Base-by-base conservation (phyloP, 139 green algal genomes). In the Desmodesmus armatus region DNA sequence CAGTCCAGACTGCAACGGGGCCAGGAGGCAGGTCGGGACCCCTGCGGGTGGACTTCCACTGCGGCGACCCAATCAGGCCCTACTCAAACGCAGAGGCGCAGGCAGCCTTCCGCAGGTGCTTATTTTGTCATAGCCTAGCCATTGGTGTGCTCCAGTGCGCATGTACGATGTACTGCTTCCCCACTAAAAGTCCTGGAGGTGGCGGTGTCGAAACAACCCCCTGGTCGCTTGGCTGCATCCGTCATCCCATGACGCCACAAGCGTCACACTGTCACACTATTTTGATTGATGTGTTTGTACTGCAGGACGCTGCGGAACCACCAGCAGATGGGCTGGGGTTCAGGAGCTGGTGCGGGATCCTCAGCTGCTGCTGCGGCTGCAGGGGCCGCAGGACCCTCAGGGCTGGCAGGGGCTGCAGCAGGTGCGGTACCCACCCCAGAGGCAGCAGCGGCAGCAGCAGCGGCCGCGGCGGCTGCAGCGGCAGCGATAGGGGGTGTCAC, bases 231-330 rank as follows among this genome's bases (percentile, higher is more conserved):
- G n/a, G n/a, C n/a, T n/a, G n/a, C n/a, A n/a, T n/a, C n/a, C n/a
- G n/a, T n/a, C n/a, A n/a, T n/a, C n/a, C n/a, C n/a, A n/a, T n/a
- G n/a, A n/a, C n/a, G n/a, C n/a, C n/a, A n/a, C n/a, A n/a, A n/a
- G n/a, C n/a, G n/a, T n/a, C n/a, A n/a, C n/a, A n/a, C n/a, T n/a
- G n/a, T n/a, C n/a, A n/a, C n/a, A n/a, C n/a, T n/a, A n/a, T n/a
- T n/a, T n/a, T n/a, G n/a, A n/a, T n/a, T n/a, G n/a, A n/a, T n/a
- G n/a, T n/a, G n/a, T n/a, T n/a, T n/a, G n/a, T n/a, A n/a, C n/a
- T n/a, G n/a, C n/a, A 62, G 74, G n/a, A 82, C 74, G n/a, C 33
- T 82, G 74, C 49, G 70, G 51, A 82, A 82, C 29, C 74, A 82
- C 19, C 47, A 25, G 33, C 33, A 51, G 27, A 69, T 82, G 74